phyloP scores from a whole-genome alignment of 805 yeast genomes.

The Lipomyces orientalis region DNA sequence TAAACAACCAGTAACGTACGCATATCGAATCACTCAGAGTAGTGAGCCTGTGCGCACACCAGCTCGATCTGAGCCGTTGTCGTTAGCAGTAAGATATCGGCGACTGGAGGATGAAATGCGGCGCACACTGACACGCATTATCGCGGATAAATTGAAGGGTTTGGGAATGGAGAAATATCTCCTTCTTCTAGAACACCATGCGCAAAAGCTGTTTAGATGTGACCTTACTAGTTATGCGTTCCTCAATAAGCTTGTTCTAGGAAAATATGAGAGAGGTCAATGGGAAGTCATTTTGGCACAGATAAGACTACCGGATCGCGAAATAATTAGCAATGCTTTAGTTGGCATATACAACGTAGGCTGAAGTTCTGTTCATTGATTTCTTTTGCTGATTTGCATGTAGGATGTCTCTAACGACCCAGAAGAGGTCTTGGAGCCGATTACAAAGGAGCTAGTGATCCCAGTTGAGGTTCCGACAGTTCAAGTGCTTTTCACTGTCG shows the following conservation, averaged over 20 bases:
- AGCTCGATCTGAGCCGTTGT: slow-evolving; percentile 25
- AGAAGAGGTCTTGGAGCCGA: slow-evolving; percentile 29
- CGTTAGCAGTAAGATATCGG: slow-evolving; percentile 45
- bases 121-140: slow-evolving; percentile 30
- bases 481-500: slow-evolving; percentile 64
- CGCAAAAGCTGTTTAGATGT: slow-evolving; percentile 10
- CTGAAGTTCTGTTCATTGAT: neutral
- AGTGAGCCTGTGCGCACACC: neutral
- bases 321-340: neutral
- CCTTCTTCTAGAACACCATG: slow-evolving; percentile 21
- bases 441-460: slow-evolving; percentile 49
- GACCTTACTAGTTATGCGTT: slow-evolving; percentile 31
- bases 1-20: slow-evolving; percentile 71
- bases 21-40: slow-evolving; percentile 56
- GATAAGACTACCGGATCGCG: slow-evolving; percentile 24
- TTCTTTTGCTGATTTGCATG: neutral
- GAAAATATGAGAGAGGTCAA: slow-evolving; percentile 17
- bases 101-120: slow-evolving; percentile 34
- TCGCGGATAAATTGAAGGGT: slow-evolving; percentile 19
- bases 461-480: slow-evolving; percentile 68
- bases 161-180: slow-evolving; percentile 9
- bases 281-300: slow-evolving; percentile 21
- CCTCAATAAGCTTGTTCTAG: slow-evolving; percentile 19
- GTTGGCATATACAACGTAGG: slow-evolving; percentile 16
- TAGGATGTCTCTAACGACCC: slow-evolving; percentile 31